phyloP scores from a whole-genome alignment of 164 flowering plant species.

The Hamamelis virginiana region DNA sequence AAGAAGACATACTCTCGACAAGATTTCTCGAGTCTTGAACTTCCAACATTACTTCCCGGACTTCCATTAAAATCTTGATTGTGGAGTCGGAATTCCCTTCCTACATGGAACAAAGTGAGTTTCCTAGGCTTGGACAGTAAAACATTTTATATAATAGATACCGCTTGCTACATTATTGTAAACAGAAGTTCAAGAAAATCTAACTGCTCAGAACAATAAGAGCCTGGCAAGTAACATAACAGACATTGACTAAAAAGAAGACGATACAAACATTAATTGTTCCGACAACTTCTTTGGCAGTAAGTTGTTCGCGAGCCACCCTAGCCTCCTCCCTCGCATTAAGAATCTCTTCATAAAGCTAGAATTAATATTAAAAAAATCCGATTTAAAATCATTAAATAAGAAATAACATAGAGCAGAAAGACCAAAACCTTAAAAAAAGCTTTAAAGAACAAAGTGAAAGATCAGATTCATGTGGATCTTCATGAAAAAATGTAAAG shows the following conservation, averaged over 20 bases:
- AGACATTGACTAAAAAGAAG: neutral
- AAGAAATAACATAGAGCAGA: neutral
- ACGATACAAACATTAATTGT: slow-evolving; percentile 19
- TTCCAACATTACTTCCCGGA: slow-evolving; percentile 49
- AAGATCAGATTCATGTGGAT: neutral
- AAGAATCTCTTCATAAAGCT: slow-evolving; percentile 53
- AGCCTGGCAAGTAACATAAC: neutral
- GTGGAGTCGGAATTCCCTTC: slow-evolving; percentile 33
- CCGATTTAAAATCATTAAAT: neutral
- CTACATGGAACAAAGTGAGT: slow-evolving; percentile 24
- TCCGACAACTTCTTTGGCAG: slow-evolving; percentile 17
- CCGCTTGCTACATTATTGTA: neutral
- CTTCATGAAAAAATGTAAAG: neutral
- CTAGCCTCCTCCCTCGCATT: slow-evolving; percentile 54
- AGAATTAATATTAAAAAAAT: slow-evolving; percentile 1
- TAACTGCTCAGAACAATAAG: neutral
- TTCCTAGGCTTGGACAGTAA: slow-evolving; percentile 1
- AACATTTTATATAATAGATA: slow-evolving; percentile 2
- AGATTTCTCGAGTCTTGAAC: slow-evolving; percentile 42
- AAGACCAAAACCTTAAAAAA: neutral
- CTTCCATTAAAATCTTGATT: slow-evolving; percentile 37
- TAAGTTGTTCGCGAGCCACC: slow-evolving; percentile 40
- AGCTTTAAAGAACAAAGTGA: no score
- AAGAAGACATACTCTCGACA: slow-evolving; percentile 33
- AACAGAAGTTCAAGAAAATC: neutral